These are phyloP conservation scores for Coniochaeta sp. DNA, from an alignment of 2,329 filamentous ascomycete genomes.

Conservation along the genomic window DNA sequence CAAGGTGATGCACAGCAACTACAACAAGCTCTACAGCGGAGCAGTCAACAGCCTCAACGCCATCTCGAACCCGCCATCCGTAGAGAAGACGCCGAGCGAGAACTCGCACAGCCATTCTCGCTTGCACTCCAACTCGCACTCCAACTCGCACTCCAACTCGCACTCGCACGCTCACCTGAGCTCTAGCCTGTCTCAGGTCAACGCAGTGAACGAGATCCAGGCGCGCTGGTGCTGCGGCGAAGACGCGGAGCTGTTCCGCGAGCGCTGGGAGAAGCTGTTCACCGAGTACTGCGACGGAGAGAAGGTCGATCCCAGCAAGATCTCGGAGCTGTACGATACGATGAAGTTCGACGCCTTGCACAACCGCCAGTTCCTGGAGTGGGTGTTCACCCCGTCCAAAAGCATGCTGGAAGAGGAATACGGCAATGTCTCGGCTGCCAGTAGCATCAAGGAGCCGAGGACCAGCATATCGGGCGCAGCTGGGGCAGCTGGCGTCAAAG, in stretches of 20 bases:
- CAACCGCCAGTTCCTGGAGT: slow-evolving; percentile 92
- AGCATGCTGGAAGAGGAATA: slow-evolving; percentile 69
- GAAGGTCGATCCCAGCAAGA: slow-evolving; percentile 97
- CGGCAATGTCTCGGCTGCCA: slow-evolving; percentile 25
- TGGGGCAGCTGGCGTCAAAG: slow-evolving; percentile 29
- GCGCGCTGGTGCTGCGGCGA: slow-evolving; percentile 94
- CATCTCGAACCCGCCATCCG: slow-evolving; percentile 41
- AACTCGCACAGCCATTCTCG: slow-evolving; percentile 8
- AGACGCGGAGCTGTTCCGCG: slow-evolving; percentile 88
- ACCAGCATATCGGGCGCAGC: slow-evolving; percentile 7
- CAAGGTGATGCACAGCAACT: slow-evolving; percentile 91
- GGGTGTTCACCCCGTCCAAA: slow-evolving; percentile 87
- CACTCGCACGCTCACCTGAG: slow-evolving; percentile 22
- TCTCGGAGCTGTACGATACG: slow-evolving; percentile 96
- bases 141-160: slow-evolving; percentile 27
- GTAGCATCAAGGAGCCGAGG: slow-evolving; percentile 15
- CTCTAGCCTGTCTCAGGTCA: slow-evolving; percentile 49
- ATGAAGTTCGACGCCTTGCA: slow-evolving; percentile 99
- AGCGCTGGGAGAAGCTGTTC: slow-evolving; percentile 98
- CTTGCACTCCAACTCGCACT: slow-evolving; percentile 33
- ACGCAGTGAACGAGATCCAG: slow-evolving; percentile 66
- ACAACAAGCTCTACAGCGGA: slow-evolving; percentile 66
- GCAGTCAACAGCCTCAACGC: slow-evolving; percentile 56
- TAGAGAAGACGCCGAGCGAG: slow-evolving; percentile 36
- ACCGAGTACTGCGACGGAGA: slow-evolving; percentile 93